Conservation (phyloP, 768 basidiomycete species). For the Agrocybe chaxingu region DNA sequence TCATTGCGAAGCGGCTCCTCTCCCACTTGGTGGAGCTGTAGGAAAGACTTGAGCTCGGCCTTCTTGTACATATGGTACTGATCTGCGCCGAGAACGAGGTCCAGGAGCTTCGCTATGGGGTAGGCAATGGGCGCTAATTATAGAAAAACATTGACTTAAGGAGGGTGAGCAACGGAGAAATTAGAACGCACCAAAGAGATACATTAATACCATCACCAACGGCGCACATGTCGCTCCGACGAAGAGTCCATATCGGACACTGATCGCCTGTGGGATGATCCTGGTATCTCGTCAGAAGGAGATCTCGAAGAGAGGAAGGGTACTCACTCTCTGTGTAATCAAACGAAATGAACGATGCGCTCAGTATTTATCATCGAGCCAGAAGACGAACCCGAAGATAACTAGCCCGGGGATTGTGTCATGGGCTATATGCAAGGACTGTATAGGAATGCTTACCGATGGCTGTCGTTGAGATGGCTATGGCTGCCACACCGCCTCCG, state of each 20-base stretch:
- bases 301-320: background rate
- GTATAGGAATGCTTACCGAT: constrained; percentile 44
- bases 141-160: background rate
- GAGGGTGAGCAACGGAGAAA: constrained; percentile 2
- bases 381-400: constrained; percentile 67
- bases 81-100: constrained; percentile 71
- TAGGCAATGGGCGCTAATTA: constrained; percentile 71
- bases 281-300: constrained; percentile 18
- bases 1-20: constrained; percentile 79
- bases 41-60: constrained; percentile 74
- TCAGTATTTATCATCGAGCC: background rate
- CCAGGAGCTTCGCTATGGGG: constrained; percentile 79
- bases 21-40: constrained; percentile 74
- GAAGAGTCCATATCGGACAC: constrained; percentile 74
- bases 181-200: constrained; percentile 47
- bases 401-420: constrained; percentile 33
- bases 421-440: background rate
- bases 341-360: background rate
- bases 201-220: constrained; percentile 73
- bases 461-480: constrained; percentile 71
- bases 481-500: constrained; percentile 72
- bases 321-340: constrained; percentile 58
- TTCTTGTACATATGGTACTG: constrained; percentile 78
- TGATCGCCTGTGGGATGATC: constrained; percentile 69
- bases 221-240: constrained; percentile 81